A percentile compares a stretch with the other conserved stretches of the same genome.
These are phyloP conservation scores for Clonostachys chloroleuca DNA, from an alignment of 2,329 filamentous ascomycete genomes.

Conservation along the genomic window DNA sequence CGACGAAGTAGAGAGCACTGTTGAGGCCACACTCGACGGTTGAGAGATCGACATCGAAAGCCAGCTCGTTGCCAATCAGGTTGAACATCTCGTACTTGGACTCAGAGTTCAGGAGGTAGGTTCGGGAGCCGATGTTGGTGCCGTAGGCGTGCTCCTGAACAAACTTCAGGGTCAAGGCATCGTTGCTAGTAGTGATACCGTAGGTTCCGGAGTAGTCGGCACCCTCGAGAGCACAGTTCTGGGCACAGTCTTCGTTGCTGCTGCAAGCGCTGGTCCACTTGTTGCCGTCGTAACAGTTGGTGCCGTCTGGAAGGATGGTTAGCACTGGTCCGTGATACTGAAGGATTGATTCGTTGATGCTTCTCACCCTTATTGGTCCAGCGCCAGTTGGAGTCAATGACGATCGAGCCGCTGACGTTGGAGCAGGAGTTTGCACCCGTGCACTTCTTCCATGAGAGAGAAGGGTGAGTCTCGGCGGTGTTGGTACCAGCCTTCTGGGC, in stretches of 20 bases:
- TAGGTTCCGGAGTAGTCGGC: constrained; percentile 37
- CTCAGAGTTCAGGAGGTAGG: constrained; percentile 54
- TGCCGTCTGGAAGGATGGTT: neutral
- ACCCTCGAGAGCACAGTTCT: constrained; percentile 41
- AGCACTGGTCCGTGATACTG: neutral
- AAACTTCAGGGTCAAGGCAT: constrained; percentile 43
- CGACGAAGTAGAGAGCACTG: constrained; percentile 56
- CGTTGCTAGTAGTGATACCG: constrained; percentile 39
- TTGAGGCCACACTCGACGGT: constrained; percentile 61
- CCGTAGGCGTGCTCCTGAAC: constrained; percentile 39
- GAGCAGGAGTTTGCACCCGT: constrained; percentile 32
- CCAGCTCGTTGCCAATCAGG: constrained; percentile 57
- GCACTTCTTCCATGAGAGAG: constrained; percentile 38
- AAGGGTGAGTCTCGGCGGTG: constrained; percentile 33
- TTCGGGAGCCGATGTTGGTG: constrained; percentile 37
- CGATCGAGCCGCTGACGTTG: constrained; percentile 34
- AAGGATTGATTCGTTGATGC: constrained; percentile 18
- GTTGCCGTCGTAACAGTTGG: constrained; percentile 44
- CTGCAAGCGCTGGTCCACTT: constrained; percentile 26
- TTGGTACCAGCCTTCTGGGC: constrained; percentile 36
- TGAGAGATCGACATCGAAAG: constrained; percentile 63
- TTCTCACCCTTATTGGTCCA: constrained; percentile 37
- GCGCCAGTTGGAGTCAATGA: constrained; percentile 49
- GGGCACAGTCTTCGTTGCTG: constrained; percentile 29
- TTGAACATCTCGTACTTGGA: constrained; percentile 56